phyloP scores from a whole-genome alignment of 805 yeast species.

The Candida ortonii region DNA sequence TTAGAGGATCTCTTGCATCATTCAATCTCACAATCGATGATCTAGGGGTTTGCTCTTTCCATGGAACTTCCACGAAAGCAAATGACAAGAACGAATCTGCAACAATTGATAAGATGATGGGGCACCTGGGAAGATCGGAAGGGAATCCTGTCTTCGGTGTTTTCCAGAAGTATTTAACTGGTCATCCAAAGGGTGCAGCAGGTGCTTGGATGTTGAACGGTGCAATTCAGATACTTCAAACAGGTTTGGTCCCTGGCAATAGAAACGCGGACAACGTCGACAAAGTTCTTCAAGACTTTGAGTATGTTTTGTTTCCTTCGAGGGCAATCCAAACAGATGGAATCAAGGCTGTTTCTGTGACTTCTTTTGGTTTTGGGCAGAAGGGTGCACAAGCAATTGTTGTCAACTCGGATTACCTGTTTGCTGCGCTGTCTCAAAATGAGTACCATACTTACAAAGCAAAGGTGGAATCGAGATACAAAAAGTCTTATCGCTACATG shows the following conservation, averaged over 20 bases:
- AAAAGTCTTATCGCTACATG: conserved; percentile 89
- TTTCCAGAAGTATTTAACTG: conserved; percentile 98
- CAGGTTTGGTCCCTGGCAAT: conserved; percentile 97
- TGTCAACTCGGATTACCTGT: conserved; percentile 91
- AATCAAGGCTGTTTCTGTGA: conserved; percentile 92
- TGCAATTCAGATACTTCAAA: conserved; percentile 85
- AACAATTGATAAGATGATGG: conserved; percentile 88
- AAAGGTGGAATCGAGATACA: conserved; percentile 78
- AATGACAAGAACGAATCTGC: conserved; percentile 97
- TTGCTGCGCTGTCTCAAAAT: conserved; percentile 69
- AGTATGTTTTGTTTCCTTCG: conserved; percentile 90
- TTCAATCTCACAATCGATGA: conserved; percentile 93
- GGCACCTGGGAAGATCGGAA: conserved; percentile 91
- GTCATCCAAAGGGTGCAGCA: conserved; percentile 99
- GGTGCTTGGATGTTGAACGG: conserved; percentile 99
- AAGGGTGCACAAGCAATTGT: conserved; percentile 97
- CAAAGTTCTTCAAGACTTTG: conserved; percentile 72
- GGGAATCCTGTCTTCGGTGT: conserved; percentile 98
- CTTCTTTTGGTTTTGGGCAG: conserved; percentile 99
- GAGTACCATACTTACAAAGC: conserved; percentile 68
- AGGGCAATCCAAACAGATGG: conserved; percentile 93
- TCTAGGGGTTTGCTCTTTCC: conserved; percentile 95
- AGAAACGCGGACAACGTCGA: conserved; percentile 98
- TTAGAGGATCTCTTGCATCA: conserved; percentile 95
- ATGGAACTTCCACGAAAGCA: conserved; percentile 98